Conservation (phyloP, 208 protist genomes). For the Crithidia bombi region DNA sequence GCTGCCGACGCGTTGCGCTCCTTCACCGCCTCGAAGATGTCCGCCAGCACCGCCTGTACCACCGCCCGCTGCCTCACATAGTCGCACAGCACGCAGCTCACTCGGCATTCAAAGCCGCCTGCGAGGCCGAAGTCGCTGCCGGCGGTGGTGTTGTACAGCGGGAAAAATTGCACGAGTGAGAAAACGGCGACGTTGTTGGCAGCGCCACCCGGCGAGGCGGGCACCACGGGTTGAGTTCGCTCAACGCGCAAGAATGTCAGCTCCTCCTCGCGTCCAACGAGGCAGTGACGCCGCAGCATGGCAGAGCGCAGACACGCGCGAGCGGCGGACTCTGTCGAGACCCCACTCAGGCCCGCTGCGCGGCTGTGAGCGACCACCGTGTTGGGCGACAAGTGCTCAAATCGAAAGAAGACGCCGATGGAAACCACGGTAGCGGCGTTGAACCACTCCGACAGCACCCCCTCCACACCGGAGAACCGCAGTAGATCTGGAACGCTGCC, state of each 20-base stretch:
- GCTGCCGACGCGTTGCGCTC: conserved; percentile 24
- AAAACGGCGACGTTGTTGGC: conserved; percentile 1
- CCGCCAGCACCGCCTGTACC: conserved; percentile 24
- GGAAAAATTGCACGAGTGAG: conserved; percentile 79
- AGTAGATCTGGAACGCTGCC: conserved; percentile 36
- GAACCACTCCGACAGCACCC: conserved; percentile 67
- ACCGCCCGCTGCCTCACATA: conserved; percentile 25
- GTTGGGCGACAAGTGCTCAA: conserved; percentile 33
- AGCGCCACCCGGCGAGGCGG: too few relatives aligned
- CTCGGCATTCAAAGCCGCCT: conserved; percentile 73
- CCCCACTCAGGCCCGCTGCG: conserved; percentile 15
- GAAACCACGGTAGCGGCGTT: conserved; percentile 60
- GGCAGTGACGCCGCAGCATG: conserved; percentile 48
- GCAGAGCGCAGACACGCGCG: conserved; percentile 37
- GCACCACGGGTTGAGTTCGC: too few relatives aligned
- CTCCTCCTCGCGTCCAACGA: conserved; percentile 45
- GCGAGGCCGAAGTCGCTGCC: conserved; percentile 42
- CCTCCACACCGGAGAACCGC: conserved; percentile 46
- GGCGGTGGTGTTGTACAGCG: conserved; percentile 33
- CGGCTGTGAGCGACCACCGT: conserved; percentile 21
- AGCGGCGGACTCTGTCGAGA: conserved; percentile 36
- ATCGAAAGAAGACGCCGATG: conserved; percentile 63
- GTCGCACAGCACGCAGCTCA: conserved; percentile 68
- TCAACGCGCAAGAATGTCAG: conserved; percentile 51
- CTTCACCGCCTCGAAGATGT: conserved; percentile 28